These are phyloP conservation scores for Brassica hybrid DNA, from an alignment of 441 rosid species.

Conservation along the genomic window DNA sequence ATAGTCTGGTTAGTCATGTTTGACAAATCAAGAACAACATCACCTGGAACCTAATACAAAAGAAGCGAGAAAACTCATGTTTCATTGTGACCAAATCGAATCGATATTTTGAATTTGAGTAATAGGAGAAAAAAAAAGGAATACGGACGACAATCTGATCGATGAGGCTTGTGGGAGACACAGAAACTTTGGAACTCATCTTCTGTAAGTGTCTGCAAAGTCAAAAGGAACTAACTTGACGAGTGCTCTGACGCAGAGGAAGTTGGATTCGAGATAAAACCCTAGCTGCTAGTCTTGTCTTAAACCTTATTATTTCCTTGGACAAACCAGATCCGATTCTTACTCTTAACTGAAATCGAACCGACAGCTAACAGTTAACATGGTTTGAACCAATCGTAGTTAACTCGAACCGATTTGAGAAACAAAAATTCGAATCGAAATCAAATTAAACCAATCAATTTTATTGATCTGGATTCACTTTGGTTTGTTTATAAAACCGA, in stretches of 20 bases:
- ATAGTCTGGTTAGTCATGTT: conserved; percentile 9
- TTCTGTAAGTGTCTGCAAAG: no score
- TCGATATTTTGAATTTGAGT: background rate
- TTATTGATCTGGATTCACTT: background rate
- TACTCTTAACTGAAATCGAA: background rate
- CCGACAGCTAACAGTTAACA: background rate
- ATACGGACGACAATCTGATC: conserved; percentile 61
- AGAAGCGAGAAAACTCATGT: background rate
- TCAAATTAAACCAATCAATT: background rate
- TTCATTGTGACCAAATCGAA: background rate
- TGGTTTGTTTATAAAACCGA: no score
- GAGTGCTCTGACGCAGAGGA: background rate
- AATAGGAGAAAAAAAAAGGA: background rate
- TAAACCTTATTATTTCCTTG: background rate
- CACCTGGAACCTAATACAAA: background rate
- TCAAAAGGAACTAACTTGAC: background rate
- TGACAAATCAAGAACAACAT: conserved; percentile 10
- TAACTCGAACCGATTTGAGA: background rate
- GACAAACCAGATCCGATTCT: background rate
- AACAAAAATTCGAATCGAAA: no score
- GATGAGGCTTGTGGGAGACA: conserved; percentile 45
- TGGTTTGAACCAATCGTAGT: background rate
- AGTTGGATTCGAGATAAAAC: background rate
- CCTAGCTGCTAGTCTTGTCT: background rate
- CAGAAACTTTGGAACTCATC: conserved; percentile 49